A percentile compares a stretch with the other conserved stretches of the same genome.
Evolutionary conservation across 805 yeast genomes (phyloP).

Genomic region (Barnettozyma siamensis): DNA sequence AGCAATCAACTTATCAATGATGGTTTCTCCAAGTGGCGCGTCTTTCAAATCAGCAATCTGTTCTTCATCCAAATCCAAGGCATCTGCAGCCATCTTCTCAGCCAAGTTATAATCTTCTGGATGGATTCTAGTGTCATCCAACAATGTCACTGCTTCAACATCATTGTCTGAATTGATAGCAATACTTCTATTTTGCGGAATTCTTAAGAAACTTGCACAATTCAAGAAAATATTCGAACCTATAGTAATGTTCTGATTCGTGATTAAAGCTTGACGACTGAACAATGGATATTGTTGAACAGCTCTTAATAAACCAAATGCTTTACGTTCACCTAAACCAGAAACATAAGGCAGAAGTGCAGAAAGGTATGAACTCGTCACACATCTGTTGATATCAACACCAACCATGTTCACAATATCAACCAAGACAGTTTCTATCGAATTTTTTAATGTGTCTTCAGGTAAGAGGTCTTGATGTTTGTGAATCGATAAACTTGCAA

Average conservation of each 20-base stretch:
- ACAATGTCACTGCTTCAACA: constrained; percentile 59
- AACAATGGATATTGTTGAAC: constrained; percentile 53
- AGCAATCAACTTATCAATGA: constrained; percentile 53
- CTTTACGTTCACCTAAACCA: constrained; percentile 95
- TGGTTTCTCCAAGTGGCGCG: constrained; percentile 66
- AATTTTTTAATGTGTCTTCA: constrained; percentile 53
- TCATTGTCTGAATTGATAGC: constrained; percentile 32
- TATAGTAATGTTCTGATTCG: constrained; percentile 56
- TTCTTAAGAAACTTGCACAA: constrained; percentile 83
- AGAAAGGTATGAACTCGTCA: constrained; percentile 67
- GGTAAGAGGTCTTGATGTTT: constrained; percentile 70
- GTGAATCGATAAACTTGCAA: constrained; percentile 61
- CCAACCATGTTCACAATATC: constrained; percentile 91
- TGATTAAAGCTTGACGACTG: constrained; percentile 86
- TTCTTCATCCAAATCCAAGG: constrained; percentile 92
- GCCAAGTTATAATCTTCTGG: constrained; percentile 98
- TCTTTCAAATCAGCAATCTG: constrained; percentile 75
- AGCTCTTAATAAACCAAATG: constrained; percentile 77
- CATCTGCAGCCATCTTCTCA: constrained; percentile 96
- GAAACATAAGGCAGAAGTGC: constrained; percentile 70
- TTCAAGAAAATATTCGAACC: constrained; percentile 82
- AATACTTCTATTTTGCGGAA: constrained; percentile 49
- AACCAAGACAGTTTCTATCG: constrained; percentile 76
- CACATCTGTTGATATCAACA: constrained; percentile 87
- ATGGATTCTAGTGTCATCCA: constrained; percentile 94